phyloP scores from a whole-genome alignment of 202 grass and related monocot genomes.

The Sporobolus alterniflorus region DNA sequence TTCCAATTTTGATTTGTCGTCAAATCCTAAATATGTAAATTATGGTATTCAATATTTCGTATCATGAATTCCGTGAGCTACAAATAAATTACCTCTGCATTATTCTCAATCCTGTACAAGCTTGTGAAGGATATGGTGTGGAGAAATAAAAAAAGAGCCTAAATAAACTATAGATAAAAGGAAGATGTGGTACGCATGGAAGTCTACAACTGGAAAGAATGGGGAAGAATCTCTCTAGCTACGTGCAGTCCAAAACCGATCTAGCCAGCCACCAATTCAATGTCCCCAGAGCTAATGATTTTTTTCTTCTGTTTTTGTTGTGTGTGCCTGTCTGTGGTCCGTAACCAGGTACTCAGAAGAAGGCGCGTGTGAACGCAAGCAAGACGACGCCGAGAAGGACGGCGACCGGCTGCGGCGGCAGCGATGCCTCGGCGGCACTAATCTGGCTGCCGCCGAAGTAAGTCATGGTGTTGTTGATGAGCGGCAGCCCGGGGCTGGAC shows the following conservation, averaged over 20 bases:
- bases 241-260: not conserved
- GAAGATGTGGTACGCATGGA: not conserved
- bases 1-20: too few species aligned
- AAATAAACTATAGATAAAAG: not conserved
- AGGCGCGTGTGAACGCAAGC: too few species aligned
- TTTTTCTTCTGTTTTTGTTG: not conserved
- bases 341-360: too few species aligned
- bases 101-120: not conserved
- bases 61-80: too few species aligned
- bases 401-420: too few species aligned
- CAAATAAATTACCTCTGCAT: not conserved
- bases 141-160: not conserved
- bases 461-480: too few species aligned
- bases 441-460: too few species aligned
- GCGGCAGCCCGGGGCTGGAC: too few species aligned
- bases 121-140: not conserved
- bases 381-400: too few species aligned
- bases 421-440: too few species aligned
- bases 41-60: too few species aligned
- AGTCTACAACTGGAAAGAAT: not conserved
- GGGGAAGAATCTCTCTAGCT: not conserved
- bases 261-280: not conserved
- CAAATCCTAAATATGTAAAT: too few species aligned
- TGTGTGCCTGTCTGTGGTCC: not conserved
- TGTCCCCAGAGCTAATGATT: not conserved